These are phyloP conservation scores for Helichrysum umbraculigerum DNA, from an alignment of 129 eudicot genomes.

Conservation along the genomic window DNA sequence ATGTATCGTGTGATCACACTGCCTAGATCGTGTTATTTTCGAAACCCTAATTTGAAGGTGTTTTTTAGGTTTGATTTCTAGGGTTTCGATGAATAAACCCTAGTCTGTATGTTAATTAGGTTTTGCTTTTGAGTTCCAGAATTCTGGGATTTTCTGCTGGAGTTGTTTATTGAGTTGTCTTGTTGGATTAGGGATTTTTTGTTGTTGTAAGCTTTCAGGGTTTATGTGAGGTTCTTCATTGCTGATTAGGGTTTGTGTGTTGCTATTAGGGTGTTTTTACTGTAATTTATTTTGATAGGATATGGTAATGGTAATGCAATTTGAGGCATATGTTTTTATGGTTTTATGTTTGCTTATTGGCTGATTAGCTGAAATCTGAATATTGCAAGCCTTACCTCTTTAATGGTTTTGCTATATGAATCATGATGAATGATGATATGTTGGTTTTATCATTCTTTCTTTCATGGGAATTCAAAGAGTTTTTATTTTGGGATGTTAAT, in stretches of 20 bases:
- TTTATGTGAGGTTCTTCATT: slow-evolving; percentile 24
- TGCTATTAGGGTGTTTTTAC: not conserved
- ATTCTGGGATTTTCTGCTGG: slow-evolving; percentile 17
- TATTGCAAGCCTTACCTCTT: slow-evolving; percentile 4
- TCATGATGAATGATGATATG: slow-evolving; percentile 11
- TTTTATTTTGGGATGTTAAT: not conserved
- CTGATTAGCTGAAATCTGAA: not conserved
- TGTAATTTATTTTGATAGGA: not conserved
- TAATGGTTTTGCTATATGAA: slow-evolving; percentile 13
- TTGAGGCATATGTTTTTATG: not conserved
- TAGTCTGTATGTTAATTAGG: slow-evolving; percentile 5
- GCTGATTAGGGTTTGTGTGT: no score
- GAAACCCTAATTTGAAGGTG: not conserved
- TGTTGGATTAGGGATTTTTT: slow-evolving; percentile 22
- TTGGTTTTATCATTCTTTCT: not conserved
- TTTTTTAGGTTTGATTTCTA: slow-evolving; percentile 14
- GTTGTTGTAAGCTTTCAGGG: slow-evolving; percentile 10
- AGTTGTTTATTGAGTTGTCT: not conserved
- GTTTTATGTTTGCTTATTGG: slow-evolving; percentile 21
- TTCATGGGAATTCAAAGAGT: no score
- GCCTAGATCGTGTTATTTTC: slow-evolving; percentile 15
- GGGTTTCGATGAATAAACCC: slow-evolving; percentile 6
- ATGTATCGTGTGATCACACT: slow-evolving; percentile 20
- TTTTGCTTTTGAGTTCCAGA: not conserved
- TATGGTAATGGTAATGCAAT: slow-evolving; percentile 11